Percentiles rank a stretch among this genome's conserved stretches.
These are phyloP conservation scores for Mortierella polycephala DNA, from an alignment of 371 early-diverging fungal species.

Conservation along the genomic window DNA sequence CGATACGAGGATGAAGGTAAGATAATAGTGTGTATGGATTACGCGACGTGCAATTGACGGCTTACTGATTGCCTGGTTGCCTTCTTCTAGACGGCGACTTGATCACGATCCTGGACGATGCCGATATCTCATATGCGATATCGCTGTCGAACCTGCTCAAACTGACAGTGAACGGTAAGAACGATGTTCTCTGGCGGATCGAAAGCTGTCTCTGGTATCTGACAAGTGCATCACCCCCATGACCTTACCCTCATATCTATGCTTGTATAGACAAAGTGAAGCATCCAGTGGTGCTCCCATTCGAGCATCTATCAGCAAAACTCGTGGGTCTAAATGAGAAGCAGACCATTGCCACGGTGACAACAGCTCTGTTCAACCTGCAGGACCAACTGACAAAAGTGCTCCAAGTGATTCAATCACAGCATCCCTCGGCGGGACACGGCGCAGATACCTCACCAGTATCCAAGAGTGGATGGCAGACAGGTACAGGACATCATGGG, in stretches of 20 bases:
- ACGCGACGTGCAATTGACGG: not conserved
- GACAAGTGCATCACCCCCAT: not conserved
- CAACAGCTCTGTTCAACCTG: constrained; percentile 26
- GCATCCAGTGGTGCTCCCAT: constrained; percentile 26
- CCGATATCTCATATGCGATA: constrained; percentile 65
- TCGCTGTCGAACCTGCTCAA: constrained; percentile 63
- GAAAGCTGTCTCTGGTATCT: not conserved
- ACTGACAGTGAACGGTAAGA: constrained; percentile 57
- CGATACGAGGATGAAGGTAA: constrained; percentile 69
- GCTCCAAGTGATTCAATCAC: constrained; percentile 28
- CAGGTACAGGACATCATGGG: too few relatives aligned
- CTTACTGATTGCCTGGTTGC: not conserved
- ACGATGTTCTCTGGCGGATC: not conserved
- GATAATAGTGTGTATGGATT: not conserved
- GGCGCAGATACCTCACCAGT: not conserved
- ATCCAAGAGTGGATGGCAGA: not conserved
- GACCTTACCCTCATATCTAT: not conserved
- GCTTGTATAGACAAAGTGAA: constrained; percentile 36
- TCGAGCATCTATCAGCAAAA: constrained; percentile 26
- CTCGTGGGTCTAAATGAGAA: constrained; percentile 29
- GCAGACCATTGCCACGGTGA: constrained; percentile 43
- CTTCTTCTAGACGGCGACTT: constrained; percentile 62
- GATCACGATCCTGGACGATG: constrained; percentile 65
- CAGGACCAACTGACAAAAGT: constrained; percentile 28
- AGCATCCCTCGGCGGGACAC: constrained; percentile 22